Percentiles rank a stretch among this genome's conserved stretches.
Evolutionary conservation across 371 early-diverging fungal species (phyloP).

Genomic region (Mucor circinelloides): DNA sequence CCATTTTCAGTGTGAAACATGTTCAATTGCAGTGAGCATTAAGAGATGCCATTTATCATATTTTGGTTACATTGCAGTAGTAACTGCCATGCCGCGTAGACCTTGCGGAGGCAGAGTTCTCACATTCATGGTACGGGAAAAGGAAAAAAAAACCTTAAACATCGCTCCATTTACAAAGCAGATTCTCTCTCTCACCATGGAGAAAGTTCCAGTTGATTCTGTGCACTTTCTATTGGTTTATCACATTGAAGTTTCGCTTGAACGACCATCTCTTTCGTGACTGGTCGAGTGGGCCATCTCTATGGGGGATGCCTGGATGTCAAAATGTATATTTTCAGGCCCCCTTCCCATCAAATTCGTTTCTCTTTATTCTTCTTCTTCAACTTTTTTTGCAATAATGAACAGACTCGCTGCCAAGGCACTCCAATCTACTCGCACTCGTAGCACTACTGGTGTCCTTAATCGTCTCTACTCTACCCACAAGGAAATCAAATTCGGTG

Average conservation of each 20-base stretch:
- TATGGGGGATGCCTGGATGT: not conserved
- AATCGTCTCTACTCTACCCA: constrained; percentile 82
- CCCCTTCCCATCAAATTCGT: constrained; percentile 16
- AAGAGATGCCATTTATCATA: no score
- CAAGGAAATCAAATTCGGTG: constrained; percentile 96
- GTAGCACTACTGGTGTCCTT: constrained; percentile 45
- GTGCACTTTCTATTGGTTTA: not conserved
- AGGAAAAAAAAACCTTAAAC: not conserved
- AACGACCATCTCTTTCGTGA: not conserved
- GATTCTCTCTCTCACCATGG: not conserved
- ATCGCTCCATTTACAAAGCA: not conserved
- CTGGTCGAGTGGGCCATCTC: not conserved
- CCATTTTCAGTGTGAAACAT: constrained; percentile 8
- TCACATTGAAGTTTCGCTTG: not conserved
- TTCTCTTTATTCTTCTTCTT: not conserved
- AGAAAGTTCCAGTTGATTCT: constrained; percentile 15
- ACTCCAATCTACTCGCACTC: constrained; percentile 33
- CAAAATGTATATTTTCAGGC: constrained; percentile 17
- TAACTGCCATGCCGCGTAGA: no score
- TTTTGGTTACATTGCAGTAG: no score
- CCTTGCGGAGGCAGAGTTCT: not conserved
- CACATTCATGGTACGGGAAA: not conserved
- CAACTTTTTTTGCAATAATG: constrained; percentile 20
- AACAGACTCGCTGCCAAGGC: constrained; percentile 49
- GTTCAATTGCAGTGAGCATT: not conserved